Base-by-base conservation (phyloP, 768 basidiomycete species). In the Galerina sulciceps region DNA sequence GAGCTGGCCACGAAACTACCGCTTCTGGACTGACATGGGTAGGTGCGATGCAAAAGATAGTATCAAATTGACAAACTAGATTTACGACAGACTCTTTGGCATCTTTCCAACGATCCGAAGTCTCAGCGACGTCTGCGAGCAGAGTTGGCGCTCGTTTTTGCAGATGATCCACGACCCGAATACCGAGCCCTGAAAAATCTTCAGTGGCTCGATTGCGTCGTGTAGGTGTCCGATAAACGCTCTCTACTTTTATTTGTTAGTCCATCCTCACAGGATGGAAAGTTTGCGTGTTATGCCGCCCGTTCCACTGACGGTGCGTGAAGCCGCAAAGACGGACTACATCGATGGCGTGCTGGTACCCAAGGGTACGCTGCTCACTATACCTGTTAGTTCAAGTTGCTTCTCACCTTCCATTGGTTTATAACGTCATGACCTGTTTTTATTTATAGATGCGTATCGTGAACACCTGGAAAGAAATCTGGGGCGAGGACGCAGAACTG, bases 401-500 rank as follows among this genome's bases (percentile, higher is more conserved):
- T 6, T 26, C 14, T 10, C 35, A 11, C 38, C 45, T 5, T 11
- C 9, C n/a, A 20, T 34, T 15, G 2, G 15, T 34, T 57, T 22
- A 14, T 53, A 2, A 0, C 37, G 15, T 20, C 20, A 6, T 15
- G 3, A 20, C 8, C 20, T 18, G 6, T 26, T n/a, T 31, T 8
- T 8, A 31, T 31, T 31, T 31, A 31, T 31, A 84, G 81, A 82
- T 83, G 49, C 77, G 80, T 34, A 78, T 77, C 5, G 69, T 82
- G 42, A 85, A 85, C 59, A 82, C 80, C 1, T 81, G 77, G 75
- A 78, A 77, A 53, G 75, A 70, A 10, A 59, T 81, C 10, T 85
- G 81, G 82, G 82, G 82, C 13, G 74, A 76, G 46, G 80, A 85
- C 56, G 81, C 81, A 3, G 79, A 81, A 61, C 76, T 79, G 78